Conservation (phyloP, 805 yeast species). For the Ogataea henricii region DNA sequence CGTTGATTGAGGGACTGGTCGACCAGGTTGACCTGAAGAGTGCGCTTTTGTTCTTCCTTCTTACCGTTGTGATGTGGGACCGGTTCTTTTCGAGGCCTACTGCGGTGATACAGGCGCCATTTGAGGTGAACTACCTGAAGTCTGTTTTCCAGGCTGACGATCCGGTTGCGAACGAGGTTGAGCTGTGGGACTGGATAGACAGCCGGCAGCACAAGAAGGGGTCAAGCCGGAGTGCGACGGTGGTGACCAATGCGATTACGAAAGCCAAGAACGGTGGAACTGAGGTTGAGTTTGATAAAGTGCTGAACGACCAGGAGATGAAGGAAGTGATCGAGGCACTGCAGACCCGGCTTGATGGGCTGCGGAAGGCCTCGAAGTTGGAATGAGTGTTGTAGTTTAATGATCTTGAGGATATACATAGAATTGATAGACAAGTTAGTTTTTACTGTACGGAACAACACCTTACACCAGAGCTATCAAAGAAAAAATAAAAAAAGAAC, state of each 20-base stretch:
- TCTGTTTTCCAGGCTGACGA: slow-evolving; percentile 24
- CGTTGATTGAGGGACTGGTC: slow-evolving; percentile 15
- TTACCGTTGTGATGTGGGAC: slow-evolving; percentile 25
- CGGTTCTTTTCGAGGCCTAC: slow-evolving; percentile 7
- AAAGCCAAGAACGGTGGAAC: not conserved
- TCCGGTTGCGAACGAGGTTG: slow-evolving; percentile 52
- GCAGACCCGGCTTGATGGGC: slow-evolving; percentile 42
- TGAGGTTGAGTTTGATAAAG: not conserved
- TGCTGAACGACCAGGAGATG: slow-evolving; percentile 40
- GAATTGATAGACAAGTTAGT: not conserved
- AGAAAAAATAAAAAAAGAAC: too few relatives aligned
- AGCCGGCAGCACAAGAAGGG: slow-evolving; percentile 28
- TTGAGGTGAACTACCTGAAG: not conserved
- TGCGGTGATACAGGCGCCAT: slow-evolving; percentile 16
- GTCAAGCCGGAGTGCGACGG: not conserved
- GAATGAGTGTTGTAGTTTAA: not conserved
- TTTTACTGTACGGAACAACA: not conserved
- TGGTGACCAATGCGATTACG: not conserved
- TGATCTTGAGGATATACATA: not conserved
- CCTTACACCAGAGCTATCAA: too few relatives aligned
- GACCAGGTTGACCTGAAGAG: slow-evolving; percentile 29
- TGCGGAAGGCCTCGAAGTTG: slow-evolving; percentile 24
- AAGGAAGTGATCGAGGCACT: slow-evolving; percentile 48
- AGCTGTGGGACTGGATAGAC: slow-evolving; percentile 74
- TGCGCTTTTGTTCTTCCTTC: slow-evolving; percentile 20